phyloP scores from a whole-genome alignment of 345 rosid species.

The Abelmoschus esculentus region DNA sequence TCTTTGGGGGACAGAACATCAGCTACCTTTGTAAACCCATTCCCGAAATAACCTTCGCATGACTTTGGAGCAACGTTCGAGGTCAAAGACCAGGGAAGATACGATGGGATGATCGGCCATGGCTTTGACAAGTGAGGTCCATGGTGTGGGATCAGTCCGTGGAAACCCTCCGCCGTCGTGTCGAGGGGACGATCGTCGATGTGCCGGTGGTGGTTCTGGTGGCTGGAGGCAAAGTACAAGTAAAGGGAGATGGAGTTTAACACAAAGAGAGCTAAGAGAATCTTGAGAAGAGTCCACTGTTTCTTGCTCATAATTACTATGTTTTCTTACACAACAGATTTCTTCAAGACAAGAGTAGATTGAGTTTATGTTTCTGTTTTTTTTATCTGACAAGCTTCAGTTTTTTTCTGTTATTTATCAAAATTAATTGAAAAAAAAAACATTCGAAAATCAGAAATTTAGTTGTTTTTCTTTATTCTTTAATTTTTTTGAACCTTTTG shows the following conservation, averaged over 20 bases:
- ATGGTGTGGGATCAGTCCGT: constrained; percentile 5
- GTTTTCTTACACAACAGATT: too few species aligned
- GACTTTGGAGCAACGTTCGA: constrained; percentile 30
- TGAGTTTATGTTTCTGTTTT: too few species aligned
- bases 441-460: too few species aligned
- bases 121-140: constrained; percentile 9
- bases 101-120: constrained; percentile 86
- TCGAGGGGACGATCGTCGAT: constrained; percentile 3
- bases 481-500: too few species aligned
- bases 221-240: constrained; percentile 48
- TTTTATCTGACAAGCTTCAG: too few species aligned
- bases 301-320: constrained; percentile 26
- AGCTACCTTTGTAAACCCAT: constrained; percentile 26
- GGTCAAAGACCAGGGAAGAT: constrained; percentile 70
- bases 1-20: constrained; percentile 33
- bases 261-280: constrained; percentile 45
- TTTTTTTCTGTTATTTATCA: too few species aligned
- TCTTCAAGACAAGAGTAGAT: too few species aligned
- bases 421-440: too few species aligned
- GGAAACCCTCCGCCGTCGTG: constrained; percentile 13
- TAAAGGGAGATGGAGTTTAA: constrained; percentile 57
- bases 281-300: constrained; percentile 35
- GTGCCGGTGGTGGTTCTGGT: constrained; percentile 14
- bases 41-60: constrained; percentile 83
- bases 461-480: too few species aligned